Base-by-base conservation (phyloP, 805 yeast species). In the Cyberlindnera euphorbiae region DNA sequence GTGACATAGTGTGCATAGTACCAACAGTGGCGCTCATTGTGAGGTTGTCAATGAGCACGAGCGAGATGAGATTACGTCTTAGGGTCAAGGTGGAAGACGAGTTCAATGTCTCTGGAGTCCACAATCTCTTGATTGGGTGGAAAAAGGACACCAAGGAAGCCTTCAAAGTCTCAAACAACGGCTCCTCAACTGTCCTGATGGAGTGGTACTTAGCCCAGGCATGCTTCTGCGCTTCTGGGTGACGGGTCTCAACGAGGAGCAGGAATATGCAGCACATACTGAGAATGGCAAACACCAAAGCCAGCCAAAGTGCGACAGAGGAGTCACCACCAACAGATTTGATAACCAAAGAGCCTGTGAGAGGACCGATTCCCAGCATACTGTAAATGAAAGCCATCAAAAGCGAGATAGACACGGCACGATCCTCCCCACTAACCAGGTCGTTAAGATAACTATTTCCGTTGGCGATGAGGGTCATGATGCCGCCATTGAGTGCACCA, bases 361-460 rank as follows among this genome's bases (percentile, higher is more conserved):
- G 33, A 1, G 57, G 55, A 6, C 57, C 57, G 14, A 44, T 5
- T 0, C 55, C 57, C 4, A 52, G 35, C 29, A 44, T 36, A 0
- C 44, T 36, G 26, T 52, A 52, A 15, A 52, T 35, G 9, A 44
- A 41, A 13, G 54, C 42, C 57, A 52, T 52, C 16, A 52, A 33
- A 10, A 41, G 22, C 5, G 48, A 45, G 11, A 52, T 43, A 3
- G 45, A 25, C 10, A 45, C 35, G 6, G 51, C 40, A 28, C 53
- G 31, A 8, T 47, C 45, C 9, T 40, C 33, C 5, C 42, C 32
- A 2, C n/a, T 6, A 8, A 43, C 42, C 11, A 52, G 36, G 35
- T 52, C 55, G 28, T 39, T 44, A 8, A 52, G 19, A 28, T 52
- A 50, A 21, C 53, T 44, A 32, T 47, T 49, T 5, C 57, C 55